Base-by-base conservation (phyloP, 306 rosid species). In the Pyrus bretschneideri region DNA sequence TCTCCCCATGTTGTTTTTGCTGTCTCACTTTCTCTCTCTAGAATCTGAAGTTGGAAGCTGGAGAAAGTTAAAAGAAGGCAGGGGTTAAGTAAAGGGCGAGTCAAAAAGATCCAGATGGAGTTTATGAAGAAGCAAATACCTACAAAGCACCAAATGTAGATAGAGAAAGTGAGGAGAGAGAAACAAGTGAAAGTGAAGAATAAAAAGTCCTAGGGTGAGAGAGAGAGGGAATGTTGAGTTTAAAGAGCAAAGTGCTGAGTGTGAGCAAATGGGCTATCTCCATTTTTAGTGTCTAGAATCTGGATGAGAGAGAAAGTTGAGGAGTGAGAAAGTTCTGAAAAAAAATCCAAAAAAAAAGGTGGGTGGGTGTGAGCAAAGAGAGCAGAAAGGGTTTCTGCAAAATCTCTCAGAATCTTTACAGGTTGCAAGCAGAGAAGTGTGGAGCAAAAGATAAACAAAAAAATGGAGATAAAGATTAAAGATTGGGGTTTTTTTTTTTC, bases 391-490 rank as follows among this genome's bases (percentile, higher is more conserved):
- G 42, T 15, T 45, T 77, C 81, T 59, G 86, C 79, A 68, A 78
- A 74, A 82, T 79, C 76, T 77, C 80, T 81, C 74, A 66, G 77
- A 84, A 85, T 86, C 89, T 85, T 70, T 69, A 84, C 88, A 93
- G 81, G 89, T 83, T 83, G 88, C 88, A 80, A 84, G 62, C 80
- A 81, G 81, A 79, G 87, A 88, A 83, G 91, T 78, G 88, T 83
- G 86, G 90, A 82, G 84, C 87, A 79, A 86, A 86, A 72, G 86
- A 84, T 88, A 86, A 83, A 67, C 80, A 81, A 15, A 66, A 49
- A 49, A 49, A 15, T 65, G 52, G 25, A 82, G 89, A 76, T 84
- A 84, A 89, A 88, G 83, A 73, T 65, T 27, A 84, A 87, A 87
- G 81, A 71, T 68, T 27, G 79, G 79, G 63, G 44, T 78, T 77